These are phyloP conservation scores for Proliferodiscus dingleyae DNA, from an alignment of 2,329 filamentous ascomycete species.

Conservation along the genomic window DNA sequence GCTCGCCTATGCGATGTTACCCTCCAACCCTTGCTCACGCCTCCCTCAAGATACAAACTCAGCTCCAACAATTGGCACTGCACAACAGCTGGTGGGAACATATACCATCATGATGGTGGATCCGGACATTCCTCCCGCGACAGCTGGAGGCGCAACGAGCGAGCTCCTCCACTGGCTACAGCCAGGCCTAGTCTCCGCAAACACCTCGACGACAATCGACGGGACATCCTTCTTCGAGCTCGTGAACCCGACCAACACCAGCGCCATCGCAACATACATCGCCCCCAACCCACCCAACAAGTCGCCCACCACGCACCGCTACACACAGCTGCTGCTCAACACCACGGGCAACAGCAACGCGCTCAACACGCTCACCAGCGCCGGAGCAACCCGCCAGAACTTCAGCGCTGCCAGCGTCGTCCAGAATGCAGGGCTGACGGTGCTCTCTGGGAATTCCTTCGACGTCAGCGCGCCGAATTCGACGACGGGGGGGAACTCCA, in stretches of 20 bases:
- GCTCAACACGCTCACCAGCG: slow-evolving; percentile 5
- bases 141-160: slow-evolving; percentile 15
- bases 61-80: slow-evolving; percentile 23
- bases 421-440: slow-evolving; percentile 10
- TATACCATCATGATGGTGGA: slow-evolving; percentile 30
- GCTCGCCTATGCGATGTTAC: background rate
- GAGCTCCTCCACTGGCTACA: slow-evolving; percentile 30
- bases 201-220: slow-evolving; percentile 18
- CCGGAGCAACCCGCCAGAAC: slow-evolving; percentile 10
- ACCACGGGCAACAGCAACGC: slow-evolving; percentile 15
- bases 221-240: slow-evolving; percentile 22
- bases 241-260: slow-evolving; percentile 16
- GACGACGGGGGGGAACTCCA: background rate
- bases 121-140: slow-evolving; percentile 23
- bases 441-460: slow-evolving; percentile 23
- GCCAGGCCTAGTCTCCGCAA: slow-evolving; percentile 21
- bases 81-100: slow-evolving; percentile 18
- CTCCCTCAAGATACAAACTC: slow-evolving; percentile 13
- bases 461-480: slow-evolving; percentile 13
- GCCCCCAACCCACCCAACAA: slow-evolving; percentile 23
- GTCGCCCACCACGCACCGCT: slow-evolving; percentile 24
- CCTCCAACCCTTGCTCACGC: background rate
- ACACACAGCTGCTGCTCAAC: slow-evolving; percentile 26
- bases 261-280: slow-evolving; percentile 22
- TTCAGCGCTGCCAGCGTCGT: slow-evolving; percentile 20